phyloP scores from a whole-genome alignment of 2,329 filamentous ascomycete species.

The Penicillium nordicum region DNA sequence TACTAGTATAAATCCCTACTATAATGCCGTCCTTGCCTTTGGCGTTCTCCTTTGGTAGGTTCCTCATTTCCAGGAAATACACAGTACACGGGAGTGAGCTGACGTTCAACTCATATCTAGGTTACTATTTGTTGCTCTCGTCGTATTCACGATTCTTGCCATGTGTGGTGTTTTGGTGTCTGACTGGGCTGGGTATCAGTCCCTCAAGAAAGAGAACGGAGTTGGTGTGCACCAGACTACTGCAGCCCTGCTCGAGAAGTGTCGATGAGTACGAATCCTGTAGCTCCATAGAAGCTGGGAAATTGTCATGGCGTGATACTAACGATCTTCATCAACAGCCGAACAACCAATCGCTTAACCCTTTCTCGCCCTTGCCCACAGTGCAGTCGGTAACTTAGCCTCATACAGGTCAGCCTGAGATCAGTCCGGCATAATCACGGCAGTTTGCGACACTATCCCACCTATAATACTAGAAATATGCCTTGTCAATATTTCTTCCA shows the following conservation, averaged over 20 bases:
- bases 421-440: neutral
- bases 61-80: neutral
- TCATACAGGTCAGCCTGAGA: neutral
- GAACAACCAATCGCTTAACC: constrained; percentile 13
- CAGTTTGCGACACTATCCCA: neutral
- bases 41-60: constrained; percentile 20
- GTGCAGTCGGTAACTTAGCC: constrained; percentile 9
- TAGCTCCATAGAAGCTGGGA: constrained; percentile 10
- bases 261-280: constrained; percentile 16
- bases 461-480: neutral
- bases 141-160: constrained; percentile 28
- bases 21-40: constrained; percentile 29
- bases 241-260: constrained; percentile 6
- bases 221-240: neutral
- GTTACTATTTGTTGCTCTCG: constrained; percentile 29
- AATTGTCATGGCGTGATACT: constrained; percentile 10
- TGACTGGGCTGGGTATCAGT: constrained; percentile 28
- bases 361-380: constrained; percentile 3
- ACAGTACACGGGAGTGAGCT: neutral
- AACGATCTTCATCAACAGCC: constrained; percentile 18
- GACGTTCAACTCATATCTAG: constrained; percentile 6
- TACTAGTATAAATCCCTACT: constrained; percentile 9
- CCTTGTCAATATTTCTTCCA: neutral
- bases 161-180: constrained; percentile 26
- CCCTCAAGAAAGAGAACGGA: constrained; percentile 6